phyloP scores from a whole-genome alignment of 23 red algal genomes.

The Cyanidiococcus yangmingshanensis region DNA sequence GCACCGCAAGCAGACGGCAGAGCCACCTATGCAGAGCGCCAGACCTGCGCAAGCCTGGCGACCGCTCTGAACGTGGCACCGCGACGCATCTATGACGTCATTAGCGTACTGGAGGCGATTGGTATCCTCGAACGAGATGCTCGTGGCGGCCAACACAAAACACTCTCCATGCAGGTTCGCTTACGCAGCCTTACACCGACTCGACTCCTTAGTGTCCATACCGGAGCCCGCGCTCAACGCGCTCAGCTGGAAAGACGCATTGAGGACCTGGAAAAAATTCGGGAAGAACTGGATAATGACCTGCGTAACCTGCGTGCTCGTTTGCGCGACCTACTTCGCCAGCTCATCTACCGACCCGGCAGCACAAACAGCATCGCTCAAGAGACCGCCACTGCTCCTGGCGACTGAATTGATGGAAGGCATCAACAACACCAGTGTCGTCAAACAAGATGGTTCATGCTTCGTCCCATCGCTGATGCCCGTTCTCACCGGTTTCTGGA shows the following conservation, averaged over 20 bases:
- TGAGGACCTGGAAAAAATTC: background rate
- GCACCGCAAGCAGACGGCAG: background rate
- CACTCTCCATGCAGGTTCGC: background rate
- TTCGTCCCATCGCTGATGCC: background rate
- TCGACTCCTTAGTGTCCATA: background rate
- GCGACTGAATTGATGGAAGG: background rate
- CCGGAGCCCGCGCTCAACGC: slow-evolving; percentile 1
- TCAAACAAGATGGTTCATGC: background rate
- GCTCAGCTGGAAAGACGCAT: background rate
- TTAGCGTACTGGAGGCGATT: slow-evolving; percentile 16
- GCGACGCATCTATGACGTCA: slow-evolving; percentile 15
- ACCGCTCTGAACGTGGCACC: background rate
- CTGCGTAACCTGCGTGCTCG: background rate
- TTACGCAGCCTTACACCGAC: slow-evolving; percentile 8
- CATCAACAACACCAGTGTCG: background rate
- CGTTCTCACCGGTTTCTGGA: background rate
- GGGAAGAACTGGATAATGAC: background rate
- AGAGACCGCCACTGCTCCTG: background rate
- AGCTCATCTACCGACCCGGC: background rate
- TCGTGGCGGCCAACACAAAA: background rate
- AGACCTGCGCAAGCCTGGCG: slow-evolving; percentile 1
- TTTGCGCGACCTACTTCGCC: background rate
- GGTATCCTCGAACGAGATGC: background rate
- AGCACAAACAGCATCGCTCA: background rate
- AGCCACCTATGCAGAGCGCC: background rate